Evolutionary conservation across 2,329 filamentous ascomycete genomes (phyloP), one percentile per base, ranked within the genome.

Genomic region (Coniochaeta sp.): DNA sequence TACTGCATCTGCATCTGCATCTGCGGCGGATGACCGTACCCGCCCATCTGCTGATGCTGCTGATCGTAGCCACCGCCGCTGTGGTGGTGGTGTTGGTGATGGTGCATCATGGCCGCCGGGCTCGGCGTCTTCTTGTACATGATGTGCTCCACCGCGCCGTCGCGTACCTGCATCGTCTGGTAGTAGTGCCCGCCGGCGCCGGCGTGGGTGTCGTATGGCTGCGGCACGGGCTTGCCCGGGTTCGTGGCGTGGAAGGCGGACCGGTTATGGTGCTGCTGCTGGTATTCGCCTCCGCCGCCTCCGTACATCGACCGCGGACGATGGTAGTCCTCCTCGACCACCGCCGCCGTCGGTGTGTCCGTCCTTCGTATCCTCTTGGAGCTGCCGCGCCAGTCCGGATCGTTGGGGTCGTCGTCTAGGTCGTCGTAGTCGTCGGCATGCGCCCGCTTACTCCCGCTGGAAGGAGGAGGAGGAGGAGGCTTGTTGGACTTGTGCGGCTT

Each of bases 401-500:
- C 54, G 30, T 69, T 70, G 7, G 70, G 71, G 54, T 64, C 66
- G 36, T 67, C 65, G 24, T 65, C 67, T 58, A 67, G 71, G 12
- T 65, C 64, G 17, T 72, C 70, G 72, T 77, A 79, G 50, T 79
- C 74, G 55, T 73, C 77, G 32, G 77, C 75, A n/a, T 79, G 78
- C 57, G 78, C 70, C 38, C 80, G 54, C 30, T 56, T 56, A 6
- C 30, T 14, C 16, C 9, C 16, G 30, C 19, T 4, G 30, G 26
- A 14, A 8, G 65, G 63, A n/a, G n/a, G n/a, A n/a, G n/a, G n/a
- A n/a, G n/a, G n/a, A n/a, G n/a, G n/a, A n/a, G n/a, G n/a, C n/a
- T n/a, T n/a, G 55, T 65, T 73, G 58, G 61, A 57, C 64, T 79
- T 79, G 54, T 76, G 74, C 30, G 80, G 75, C 74, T 95, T 96